These are phyloP conservation scores for Astragalus glycyphyllos DNA, from an alignment of 306 rosid species.

Conservation along the genomic window DNA sequence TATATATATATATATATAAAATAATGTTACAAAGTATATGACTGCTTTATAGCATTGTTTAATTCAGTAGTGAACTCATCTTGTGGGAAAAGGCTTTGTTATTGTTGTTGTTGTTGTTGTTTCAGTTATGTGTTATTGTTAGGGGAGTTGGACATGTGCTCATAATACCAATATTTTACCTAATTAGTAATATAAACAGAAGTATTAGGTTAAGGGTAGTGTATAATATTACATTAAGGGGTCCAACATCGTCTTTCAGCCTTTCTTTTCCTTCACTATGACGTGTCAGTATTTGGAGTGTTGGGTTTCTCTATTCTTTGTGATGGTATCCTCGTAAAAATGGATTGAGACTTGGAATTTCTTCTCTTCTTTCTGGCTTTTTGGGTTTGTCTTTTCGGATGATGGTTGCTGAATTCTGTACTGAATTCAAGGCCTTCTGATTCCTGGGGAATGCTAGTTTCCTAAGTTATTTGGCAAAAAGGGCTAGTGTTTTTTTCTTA, in stretches of 20 bases:
- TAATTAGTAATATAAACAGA: background rate
- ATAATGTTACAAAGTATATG: background rate
- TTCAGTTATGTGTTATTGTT: no score
- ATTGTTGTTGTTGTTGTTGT: background rate
- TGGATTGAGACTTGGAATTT: background rate
- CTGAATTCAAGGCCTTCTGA: background rate
- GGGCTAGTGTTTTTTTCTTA: background rate
- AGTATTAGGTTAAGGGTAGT: background rate
- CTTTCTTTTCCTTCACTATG: background rate
- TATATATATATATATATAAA: no score
- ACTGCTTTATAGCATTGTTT: no score
- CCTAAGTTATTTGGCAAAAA: conserved; percentile 8
- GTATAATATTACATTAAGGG: background rate
- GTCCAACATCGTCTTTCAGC: conserved; percentile 1
- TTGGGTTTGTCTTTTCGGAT: background rate
- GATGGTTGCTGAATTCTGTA: background rate
- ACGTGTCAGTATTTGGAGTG: background rate
- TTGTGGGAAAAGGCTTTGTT: background rate
- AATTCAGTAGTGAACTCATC: background rate
- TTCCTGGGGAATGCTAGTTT: background rate
- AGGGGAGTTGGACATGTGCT: background rate
- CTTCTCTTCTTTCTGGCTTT: background rate
- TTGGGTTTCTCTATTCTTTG: background rate
- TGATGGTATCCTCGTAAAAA: background rate
- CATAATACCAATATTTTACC: background rate